Base-by-base conservation (phyloP, 2,329 filamentous ascomycete genomes). In the Thermothelomyces thermophilus region DNA sequence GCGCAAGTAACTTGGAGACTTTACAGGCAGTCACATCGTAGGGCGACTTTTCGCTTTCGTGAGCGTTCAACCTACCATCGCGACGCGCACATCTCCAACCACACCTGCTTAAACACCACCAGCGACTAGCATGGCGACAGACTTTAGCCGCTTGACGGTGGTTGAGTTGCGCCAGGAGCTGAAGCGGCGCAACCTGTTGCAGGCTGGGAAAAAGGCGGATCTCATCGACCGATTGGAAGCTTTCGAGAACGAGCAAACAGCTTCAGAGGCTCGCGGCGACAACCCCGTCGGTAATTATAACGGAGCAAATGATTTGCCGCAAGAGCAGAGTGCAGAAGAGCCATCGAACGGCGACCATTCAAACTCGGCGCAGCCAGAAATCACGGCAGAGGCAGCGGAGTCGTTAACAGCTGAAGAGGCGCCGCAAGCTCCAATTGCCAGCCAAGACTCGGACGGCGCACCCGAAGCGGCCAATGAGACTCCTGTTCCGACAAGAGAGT, bases 131-230 rank as follows among this genome's bases (percentile, higher is more conserved):
- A 77, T 75, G 73, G 62, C 68, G 41, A 67, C 69, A 45, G 75
- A 79, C 58, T 80, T 75, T 71, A 68, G 66, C 54, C 76, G 71
- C 66, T 75, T 83, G 62, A 90, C 87, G 69, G 87, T 91, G 55
- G 73, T 82, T 30, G 84, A 90, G 61, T 76, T 91, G 51, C 86
- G 84, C 67, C 79, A 80, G 19, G 85, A 90, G 71, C 75, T 90
- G 36, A 89, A 87, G 68, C 74, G 73, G 51, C 79, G 86, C 56
- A 82, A 82, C n/a, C 76, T 90, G 34, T 71, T 81, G 5, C 77
- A 82, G 54, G 78, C 79, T 20, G 87, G 87, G 8, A 74, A 89
- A 46, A 87, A 90, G 64, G 75, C 82, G 20, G 86, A 85, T 52
- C 77, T 90, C 41, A 74, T 90, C 49, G 77, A 83, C 53, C 79